These are phyloP conservation scores for Xylaria digitata DNA, from an alignment of 2,329 filamentous ascomycete species.

Conservation along the genomic window DNA sequence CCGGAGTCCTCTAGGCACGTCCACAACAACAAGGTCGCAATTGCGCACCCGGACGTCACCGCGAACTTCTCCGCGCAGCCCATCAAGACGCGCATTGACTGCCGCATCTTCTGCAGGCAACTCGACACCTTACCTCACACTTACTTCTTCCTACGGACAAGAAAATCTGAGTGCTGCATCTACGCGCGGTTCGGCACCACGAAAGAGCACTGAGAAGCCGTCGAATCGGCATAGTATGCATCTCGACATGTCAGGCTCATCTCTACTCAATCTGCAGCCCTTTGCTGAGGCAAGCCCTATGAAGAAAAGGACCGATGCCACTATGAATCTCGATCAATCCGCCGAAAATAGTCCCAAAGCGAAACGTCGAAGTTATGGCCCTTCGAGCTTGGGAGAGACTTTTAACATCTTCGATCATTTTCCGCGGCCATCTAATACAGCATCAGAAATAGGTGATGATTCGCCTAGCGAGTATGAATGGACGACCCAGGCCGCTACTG, in stretches of 20 bases:
- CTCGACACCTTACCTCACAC: slow-evolving; percentile 60
- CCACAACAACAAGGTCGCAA: slow-evolving; percentile 63
- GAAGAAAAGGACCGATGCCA: slow-evolving; percentile 91
- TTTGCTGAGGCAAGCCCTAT: slow-evolving; percentile 78
- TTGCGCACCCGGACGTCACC: slow-evolving; percentile 75
- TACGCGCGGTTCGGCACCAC: slow-evolving; percentile 56
- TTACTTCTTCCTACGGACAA: slow-evolving; percentile 55
- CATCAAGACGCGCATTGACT: slow-evolving; percentile 80
- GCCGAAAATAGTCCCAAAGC: slow-evolving; percentile 86
- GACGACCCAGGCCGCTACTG: slow-evolving; percentile 51
- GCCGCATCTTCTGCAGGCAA: slow-evolving; percentile 79
- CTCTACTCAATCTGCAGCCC: slow-evolving; percentile 63
- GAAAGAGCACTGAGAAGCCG: slow-evolving; percentile 60
- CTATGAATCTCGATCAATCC: slow-evolving; percentile 85
- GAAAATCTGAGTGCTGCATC: slow-evolving; percentile 55
- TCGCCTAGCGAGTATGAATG: slow-evolving; percentile 65
- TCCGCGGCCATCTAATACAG: slow-evolving; percentile 56
- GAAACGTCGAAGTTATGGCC: slow-evolving; percentile 88
- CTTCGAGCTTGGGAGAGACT: slow-evolving; percentile 68
- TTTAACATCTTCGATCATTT: slow-evolving; percentile 82
- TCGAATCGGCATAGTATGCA: slow-evolving; percentile 65
- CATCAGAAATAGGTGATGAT: slow-evolving; percentile 62
- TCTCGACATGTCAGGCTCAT: slow-evolving; percentile 66
- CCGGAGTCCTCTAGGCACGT: slow-evolving; percentile 53
- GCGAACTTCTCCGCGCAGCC: slow-evolving; percentile 78